A percentile compares a stretch with the other conserved stretches of the same genome.
Evolutionary conservation across 2,329 filamentous ascomycete species (phyloP).

Genomic region (Nigrograna mackinnonii): DNA sequence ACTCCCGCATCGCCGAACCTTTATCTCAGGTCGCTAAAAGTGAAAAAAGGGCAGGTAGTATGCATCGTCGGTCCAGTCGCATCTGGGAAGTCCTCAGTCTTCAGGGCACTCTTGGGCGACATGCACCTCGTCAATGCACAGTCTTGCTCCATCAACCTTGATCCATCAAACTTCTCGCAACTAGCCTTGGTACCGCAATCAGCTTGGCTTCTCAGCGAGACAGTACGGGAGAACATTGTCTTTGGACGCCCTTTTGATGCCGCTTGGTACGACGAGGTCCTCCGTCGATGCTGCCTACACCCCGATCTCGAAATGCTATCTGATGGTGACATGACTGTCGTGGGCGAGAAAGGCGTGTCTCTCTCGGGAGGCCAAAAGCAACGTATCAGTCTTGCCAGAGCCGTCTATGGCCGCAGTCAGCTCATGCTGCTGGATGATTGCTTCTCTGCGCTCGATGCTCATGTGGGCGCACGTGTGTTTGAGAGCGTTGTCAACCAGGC

Average conservation of each 20-base stretch:
- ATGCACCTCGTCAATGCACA: slow-evolving; percentile 82
- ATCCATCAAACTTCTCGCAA: slow-evolving; percentile 6
- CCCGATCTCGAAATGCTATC: slow-evolving; percentile 92
- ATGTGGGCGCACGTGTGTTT: slow-evolving; percentile 93
- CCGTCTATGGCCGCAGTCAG: slow-evolving; percentile 95
- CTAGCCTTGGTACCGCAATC: slow-evolving; percentile 88
- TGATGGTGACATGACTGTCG: slow-evolving; percentile 94
- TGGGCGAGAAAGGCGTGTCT: slow-evolving; percentile 95
- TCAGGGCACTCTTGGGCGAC: slow-evolving; percentile 87
- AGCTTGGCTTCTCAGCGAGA: slow-evolving; percentile 97
- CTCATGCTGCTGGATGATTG: slow-evolving; percentile 94
- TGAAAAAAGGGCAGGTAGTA: too few relatives aligned
- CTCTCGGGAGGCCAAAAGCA: slow-evolving; percentile 96
- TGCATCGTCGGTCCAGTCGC: slow-evolving; percentile 79
- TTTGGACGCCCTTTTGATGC: slow-evolving; percentile 95
- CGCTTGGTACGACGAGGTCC: slow-evolving; percentile 88
- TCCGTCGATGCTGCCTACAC: slow-evolving; percentile 85
- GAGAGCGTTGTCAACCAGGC: slow-evolving; percentile 72
- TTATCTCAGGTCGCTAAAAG: too few relatives aligned
- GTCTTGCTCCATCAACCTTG: too few relatives aligned
- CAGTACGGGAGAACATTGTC: slow-evolving; percentile 93
- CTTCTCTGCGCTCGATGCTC: slow-evolving; percentile 95
- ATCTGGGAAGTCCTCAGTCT: slow-evolving; percentile 88
- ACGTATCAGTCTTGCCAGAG: slow-evolving; percentile 85
- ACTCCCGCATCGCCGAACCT: too few relatives aligned